Evolutionary conservation across 768 basidiomycete genomes (phyloP).

Genomic region (Pleurotus tuber-regium): DNA sequence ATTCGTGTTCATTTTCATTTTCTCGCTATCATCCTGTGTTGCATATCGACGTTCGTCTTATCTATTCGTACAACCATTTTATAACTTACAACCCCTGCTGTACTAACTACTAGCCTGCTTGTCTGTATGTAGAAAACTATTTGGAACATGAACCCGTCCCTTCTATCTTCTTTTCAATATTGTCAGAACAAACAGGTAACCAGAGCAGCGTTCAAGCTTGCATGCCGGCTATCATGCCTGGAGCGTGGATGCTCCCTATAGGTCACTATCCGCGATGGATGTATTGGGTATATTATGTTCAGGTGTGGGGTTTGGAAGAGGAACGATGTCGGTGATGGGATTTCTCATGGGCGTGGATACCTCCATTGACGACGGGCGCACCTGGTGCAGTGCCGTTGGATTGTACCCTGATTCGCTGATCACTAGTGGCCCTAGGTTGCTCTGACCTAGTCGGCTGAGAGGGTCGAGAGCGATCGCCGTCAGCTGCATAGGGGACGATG

Average conservation of each 20-base stretch:
- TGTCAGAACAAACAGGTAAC: too few relatives aligned
- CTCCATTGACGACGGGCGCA: not conserved
- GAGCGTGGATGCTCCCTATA: too few relatives aligned
- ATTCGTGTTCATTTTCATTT: conserved; percentile 21
- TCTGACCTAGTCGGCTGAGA: not conserved
- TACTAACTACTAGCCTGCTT: conserved; percentile 4
- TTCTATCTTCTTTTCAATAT: too few relatives aligned
- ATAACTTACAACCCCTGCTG: conserved; percentile 6
- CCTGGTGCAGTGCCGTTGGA: not conserved
- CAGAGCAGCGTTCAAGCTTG: too few relatives aligned
- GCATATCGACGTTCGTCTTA: conserved; percentile 13
- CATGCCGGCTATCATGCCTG: too few relatives aligned
- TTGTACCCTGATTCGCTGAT: not conserved
- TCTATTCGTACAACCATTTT: conserved; percentile 20
- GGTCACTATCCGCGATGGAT: too few relatives aligned
- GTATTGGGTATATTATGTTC: too few relatives aligned
- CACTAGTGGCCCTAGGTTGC: not conserved
- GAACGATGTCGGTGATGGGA: conserved; percentile 5
- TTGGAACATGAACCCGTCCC: not conserved
- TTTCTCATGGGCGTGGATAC: not conserved
- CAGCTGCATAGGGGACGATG: too few relatives aligned
- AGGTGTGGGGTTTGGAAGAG: conserved; percentile 8
- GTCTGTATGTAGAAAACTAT: conserved; percentile 6
- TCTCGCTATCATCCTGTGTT: conserved; percentile 20
- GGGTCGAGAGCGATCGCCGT: not conserved